These are phyloP conservation scores for Spathaspora hagerdaliae DNA, from an alignment of 805 yeast genomes.

Conservation along the genomic window DNA sequence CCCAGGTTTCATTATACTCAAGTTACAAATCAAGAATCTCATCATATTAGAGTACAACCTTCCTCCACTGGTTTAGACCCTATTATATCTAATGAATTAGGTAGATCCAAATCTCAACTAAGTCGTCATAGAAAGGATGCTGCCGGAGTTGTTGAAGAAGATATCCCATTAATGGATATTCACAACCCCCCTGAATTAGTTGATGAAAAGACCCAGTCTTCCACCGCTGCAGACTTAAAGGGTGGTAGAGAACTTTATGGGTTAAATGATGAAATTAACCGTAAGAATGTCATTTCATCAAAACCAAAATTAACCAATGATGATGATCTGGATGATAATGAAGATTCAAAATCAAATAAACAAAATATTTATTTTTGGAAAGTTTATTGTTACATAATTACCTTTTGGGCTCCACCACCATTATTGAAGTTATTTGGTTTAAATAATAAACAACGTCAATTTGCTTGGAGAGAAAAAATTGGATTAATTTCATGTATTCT, in stretches of 20 bases:
- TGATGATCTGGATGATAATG: slow-evolving; percentile 2
- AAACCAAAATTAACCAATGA: slow-evolving; percentile 4
- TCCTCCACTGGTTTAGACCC: slow-evolving; percentile 72
- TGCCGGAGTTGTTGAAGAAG: slow-evolving; percentile 27
- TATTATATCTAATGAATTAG: slow-evolving; percentile 13
- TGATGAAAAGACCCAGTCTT: too few relatives aligned
- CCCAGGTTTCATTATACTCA: slow-evolving; percentile 78
- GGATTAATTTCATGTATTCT: slow-evolving; percentile 76
- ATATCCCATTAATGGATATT: slow-evolving; percentile 42
- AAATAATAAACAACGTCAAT: slow-evolving; percentile 73
- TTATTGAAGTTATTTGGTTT: slow-evolving; percentile 70
- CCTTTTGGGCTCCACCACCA: slow-evolving; percentile 91
- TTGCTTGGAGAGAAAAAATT: slow-evolving; percentile 96
- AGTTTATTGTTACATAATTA: slow-evolving; percentile 70
- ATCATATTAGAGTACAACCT: slow-evolving; percentile 61
- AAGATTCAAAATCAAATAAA: slow-evolving; percentile 10
- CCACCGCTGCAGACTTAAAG: slow-evolving; percentile 1
- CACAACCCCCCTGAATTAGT: slow-evolving; percentile 8
- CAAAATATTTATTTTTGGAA: slow-evolving; percentile 60
- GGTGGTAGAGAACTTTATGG: slow-evolving; percentile 54
- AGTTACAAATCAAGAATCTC: slow-evolving; percentile 62
- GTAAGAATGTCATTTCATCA: slow-evolving; percentile 21
- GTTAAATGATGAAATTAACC: slow-evolving; percentile 52
- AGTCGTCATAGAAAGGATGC: background rate
- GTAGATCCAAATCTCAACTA: slow-evolving; percentile 4